phyloP scores from a whole-genome alignment of 2,329 filamentous ascomycete genomes.

The Pyrenochaeta sp. region DNA sequence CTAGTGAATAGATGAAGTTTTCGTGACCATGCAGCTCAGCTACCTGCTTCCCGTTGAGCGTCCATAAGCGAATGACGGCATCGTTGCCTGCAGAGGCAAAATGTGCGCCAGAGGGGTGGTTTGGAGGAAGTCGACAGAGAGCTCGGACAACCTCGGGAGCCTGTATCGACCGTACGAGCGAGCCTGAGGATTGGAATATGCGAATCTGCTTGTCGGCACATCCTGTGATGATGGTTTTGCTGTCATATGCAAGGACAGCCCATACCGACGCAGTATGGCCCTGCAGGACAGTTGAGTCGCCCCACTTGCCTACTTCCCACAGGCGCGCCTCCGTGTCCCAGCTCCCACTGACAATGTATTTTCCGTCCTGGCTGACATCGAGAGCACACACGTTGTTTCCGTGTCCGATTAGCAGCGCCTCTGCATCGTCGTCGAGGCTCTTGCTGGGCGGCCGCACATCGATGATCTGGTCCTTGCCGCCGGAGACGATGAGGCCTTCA shows the following conservation, averaged over 20 bases:
- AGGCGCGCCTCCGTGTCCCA: slow-evolving; percentile 91
- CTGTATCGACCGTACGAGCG: slow-evolving; percentile 69
- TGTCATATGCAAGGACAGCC: slow-evolving; percentile 86
- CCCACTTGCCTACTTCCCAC: slow-evolving; percentile 88
- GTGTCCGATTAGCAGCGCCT: slow-evolving; percentile 86
- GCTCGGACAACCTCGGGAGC: slow-evolving; percentile 84
- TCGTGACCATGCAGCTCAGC: slow-evolving; percentile 86
- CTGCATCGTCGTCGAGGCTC: slow-evolving; percentile 75
- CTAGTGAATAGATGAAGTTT: slow-evolving; percentile 90
- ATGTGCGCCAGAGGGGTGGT: slow-evolving; percentile 83
- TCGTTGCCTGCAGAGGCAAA: slow-evolving; percentile 96
- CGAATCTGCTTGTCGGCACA: slow-evolving; percentile 91
- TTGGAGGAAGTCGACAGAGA: slow-evolving; percentile 78
- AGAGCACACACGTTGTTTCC: slow-evolving; percentile 86
- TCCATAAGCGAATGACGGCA: slow-evolving; percentile 87
- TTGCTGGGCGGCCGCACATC: slow-evolving; percentile 80
- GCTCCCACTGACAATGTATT: slow-evolving; percentile 84
- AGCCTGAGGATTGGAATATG: slow-evolving; percentile 73
- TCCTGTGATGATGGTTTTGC: slow-evolving; percentile 76
- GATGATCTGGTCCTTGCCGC: slow-evolving; percentile 90
- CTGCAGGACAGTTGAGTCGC: slow-evolving; percentile 72
- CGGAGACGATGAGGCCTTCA: slow-evolving; percentile 83
- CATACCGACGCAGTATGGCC: slow-evolving; percentile 87
- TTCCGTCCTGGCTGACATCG: slow-evolving; percentile 75
- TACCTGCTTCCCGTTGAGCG: slow-evolving; percentile 76